Base-by-base conservation (phyloP, 2,329 filamentous ascomycete species). In the Botrytis fragariae region DNA sequence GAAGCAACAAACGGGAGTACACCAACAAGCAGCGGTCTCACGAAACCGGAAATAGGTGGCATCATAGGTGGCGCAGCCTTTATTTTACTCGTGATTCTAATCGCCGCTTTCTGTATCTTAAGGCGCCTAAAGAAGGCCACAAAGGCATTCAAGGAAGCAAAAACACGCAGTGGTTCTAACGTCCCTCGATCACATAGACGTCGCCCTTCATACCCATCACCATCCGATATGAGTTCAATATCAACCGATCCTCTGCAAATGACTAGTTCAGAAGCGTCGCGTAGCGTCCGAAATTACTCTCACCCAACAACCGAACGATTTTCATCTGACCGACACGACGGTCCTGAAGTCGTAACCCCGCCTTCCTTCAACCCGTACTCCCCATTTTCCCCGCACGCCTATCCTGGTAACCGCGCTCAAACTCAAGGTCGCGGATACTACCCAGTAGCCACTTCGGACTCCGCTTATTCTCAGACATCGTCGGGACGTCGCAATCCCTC, bases 1-100 rank as follows among this genome's bases (percentile, higher is more conserved):
- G 75, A 14, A 78, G 81, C 61, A 76, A 79, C 45, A 80, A 87
- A 35, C 83, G 72, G 39, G 44, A 73, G 72, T 83, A 9, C 79
- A 77, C 0, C 82, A 79, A 1, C 74, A 25, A 74, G 71, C 25
- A 74, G 48, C 29, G 79, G 79, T 4, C 75, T 80, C 32, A 77
- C 77, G 35, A 78, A 74, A 10, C 65, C 76, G n/a, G 82, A 85
- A 39, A 80, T 90, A 3, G 87, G 85, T 4, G 88, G 88, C 3
- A 87, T 89, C 35, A 83, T 89, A 48, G 86, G 84, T 3, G 87
- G 86, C 1, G 85, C 84, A 20, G 81, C 87, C 4, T 83, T 82
- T 0, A 78, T 89, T 18, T 80, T 90, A 3, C 72, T 87, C 1
- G 81, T 85, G 39, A 82, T 89, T 18, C 57, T 89, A 9, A 80